These are phyloP conservation scores for Phytophthora macrochlamydospora DNA, from an alignment of 352 stramenopile genomes.

Conservation along the genomic window DNA sequence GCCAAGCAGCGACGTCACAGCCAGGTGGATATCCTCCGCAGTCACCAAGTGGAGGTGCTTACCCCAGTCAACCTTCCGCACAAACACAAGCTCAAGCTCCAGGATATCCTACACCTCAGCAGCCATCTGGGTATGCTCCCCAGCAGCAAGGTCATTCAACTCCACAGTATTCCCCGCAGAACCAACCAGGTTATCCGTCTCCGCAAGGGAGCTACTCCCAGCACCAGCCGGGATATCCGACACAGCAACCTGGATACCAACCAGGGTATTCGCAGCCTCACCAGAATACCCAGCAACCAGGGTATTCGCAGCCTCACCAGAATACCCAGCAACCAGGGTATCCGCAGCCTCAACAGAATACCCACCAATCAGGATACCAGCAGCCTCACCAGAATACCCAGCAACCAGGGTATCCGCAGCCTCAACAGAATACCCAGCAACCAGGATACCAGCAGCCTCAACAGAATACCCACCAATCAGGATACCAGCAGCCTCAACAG, in stretches of 20 bases:
- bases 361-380: too few relatives aligned
- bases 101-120: slow-evolving; percentile 36
- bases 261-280: not conserved
- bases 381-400: too few relatives aligned
- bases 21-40: slow-evolving; percentile 22
- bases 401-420: not conserved
- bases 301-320: too few relatives aligned
- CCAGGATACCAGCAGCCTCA: not conserved
- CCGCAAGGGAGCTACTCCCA: slow-evolving; percentile 36
- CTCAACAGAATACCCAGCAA: not conserved
- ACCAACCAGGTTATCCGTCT: slow-evolving; percentile 22
- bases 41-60: slow-evolving; percentile 19
- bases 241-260: slow-evolving; percentile 14
- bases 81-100: slow-evolving; percentile 25
- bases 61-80: slow-evolving; percentile 28
- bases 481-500: not conserved
- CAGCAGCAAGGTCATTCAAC: slow-evolving; percentile 31
- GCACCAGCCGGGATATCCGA: slow-evolving; percentile 14
- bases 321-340: too few relatives aligned
- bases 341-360: too few relatives aligned
- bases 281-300: too few relatives aligned
- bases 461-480: slow-evolving; percentile 17
- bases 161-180: slow-evolving; percentile 25
- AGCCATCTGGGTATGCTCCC: slow-evolving; percentile 23
- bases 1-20: slow-evolving; percentile 19